phyloP scores from a whole-genome alignment of 1,284 basidiomycete genomes.

The Puccinia hordei region DNA sequence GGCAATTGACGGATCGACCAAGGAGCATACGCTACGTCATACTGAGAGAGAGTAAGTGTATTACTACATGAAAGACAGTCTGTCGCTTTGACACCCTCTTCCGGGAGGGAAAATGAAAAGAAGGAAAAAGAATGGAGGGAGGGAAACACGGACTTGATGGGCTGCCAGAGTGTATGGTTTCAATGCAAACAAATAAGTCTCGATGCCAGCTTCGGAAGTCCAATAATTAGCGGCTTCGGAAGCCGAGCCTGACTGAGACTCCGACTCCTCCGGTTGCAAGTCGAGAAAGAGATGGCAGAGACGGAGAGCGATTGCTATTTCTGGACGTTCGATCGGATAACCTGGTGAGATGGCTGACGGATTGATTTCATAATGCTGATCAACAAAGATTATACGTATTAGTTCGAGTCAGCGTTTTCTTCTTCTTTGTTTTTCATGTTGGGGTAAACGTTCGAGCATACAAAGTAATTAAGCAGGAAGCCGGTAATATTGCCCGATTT shows the following conservation, averaged over 20 bases:
- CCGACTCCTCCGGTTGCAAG: slow-evolving; percentile 50
- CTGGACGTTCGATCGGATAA: slow-evolving; percentile 56
- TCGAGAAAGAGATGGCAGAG: slow-evolving; percentile 56
- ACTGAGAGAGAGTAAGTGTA: slow-evolving; percentile 44
- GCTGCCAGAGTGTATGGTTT: slow-evolving; percentile 58
- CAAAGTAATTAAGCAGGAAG: slow-evolving; percentile 30
- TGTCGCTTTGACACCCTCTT: no score
- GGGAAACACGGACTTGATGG: slow-evolving; percentile 53
- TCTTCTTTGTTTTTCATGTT: background rate
- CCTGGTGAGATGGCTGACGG: slow-evolving; percentile 53
- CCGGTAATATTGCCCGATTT: slow-evolving; percentile 14
- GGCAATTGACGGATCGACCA: slow-evolving; percentile 53
- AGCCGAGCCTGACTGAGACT: slow-evolving; percentile 51
- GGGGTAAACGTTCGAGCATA: background rate
- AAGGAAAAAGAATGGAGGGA: background rate
- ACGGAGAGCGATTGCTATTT: slow-evolving; percentile 56
- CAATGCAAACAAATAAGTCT: slow-evolving; percentile 55
- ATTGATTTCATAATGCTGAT: slow-evolving; percentile 52
- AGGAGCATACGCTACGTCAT: slow-evolving; percentile 56
- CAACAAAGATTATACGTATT: background rate
- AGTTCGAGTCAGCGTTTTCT: no score
- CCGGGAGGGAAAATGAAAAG: background rate
- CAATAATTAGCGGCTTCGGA: background rate
- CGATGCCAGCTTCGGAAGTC: slow-evolving; percentile 53
- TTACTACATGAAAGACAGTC: no score